Conservation (phyloP, 2,329 filamentous ascomycete species). For the Penicillium carneum region DNA sequence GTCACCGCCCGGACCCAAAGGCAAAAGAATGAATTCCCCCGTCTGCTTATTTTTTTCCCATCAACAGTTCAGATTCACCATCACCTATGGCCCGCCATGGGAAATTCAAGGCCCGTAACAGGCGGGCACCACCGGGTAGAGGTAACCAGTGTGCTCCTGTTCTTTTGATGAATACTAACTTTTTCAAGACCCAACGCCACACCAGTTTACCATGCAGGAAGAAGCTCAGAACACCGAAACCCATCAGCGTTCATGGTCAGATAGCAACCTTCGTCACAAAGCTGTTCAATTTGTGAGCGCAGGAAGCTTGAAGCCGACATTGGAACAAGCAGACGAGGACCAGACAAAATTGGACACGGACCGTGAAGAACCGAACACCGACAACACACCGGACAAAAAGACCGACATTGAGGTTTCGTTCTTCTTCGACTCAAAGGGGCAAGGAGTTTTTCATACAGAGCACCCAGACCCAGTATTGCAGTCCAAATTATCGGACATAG, state of each 20-base stretch:
- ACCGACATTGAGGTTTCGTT: constrained; percentile 32
- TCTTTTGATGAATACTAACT: not conserved
- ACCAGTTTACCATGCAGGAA: constrained; percentile 59
- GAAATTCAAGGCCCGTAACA: constrained; percentile 34
- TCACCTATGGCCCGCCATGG: constrained; percentile 38
- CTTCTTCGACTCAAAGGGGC: constrained; percentile 48
- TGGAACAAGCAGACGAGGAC: constrained; percentile 12
- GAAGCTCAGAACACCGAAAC: constrained; percentile 66
- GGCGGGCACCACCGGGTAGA: constrained; percentile 17
- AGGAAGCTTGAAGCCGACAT: constrained; percentile 52
- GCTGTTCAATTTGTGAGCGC: constrained; percentile 68
- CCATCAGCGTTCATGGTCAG: constrained; percentile 57
- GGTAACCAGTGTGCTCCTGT: not conserved
- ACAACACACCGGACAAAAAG: constrained; percentile 29
- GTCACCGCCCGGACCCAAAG: constrained; percentile 16
- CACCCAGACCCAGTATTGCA: constrained; percentile 37
- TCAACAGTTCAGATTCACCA: constrained; percentile 3
- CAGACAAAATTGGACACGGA: constrained; percentile 12
- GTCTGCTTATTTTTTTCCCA: not conserved
- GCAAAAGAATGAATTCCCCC: not conserved
- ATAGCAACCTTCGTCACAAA: constrained; percentile 62
- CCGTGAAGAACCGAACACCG: constrained; percentile 1
- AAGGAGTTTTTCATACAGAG: constrained; percentile 38
- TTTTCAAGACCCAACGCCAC: constrained; percentile 29
- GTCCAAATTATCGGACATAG: constrained; percentile 44